Evolutionary conservation across 345 rosid genomes (phyloP), one percentile per base, ranked within the genome.

Genomic region (Lagerstroemia speciosa): DNA sequence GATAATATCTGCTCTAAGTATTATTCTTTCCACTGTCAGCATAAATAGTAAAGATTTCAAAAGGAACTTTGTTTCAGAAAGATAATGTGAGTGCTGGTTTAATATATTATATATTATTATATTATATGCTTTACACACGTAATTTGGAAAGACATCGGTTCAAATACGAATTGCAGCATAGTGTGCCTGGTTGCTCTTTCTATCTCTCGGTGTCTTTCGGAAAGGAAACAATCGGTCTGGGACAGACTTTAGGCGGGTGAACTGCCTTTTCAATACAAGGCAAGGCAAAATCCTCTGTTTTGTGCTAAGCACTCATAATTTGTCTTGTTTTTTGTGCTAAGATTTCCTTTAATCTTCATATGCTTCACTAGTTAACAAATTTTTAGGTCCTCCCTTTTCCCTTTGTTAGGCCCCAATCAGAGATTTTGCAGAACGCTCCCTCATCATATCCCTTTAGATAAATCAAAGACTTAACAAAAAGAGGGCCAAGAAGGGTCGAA

Each of bases 311-410:
- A 43, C 73, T 45, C 30, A 27, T 66, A 70, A 65, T 77, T 78
- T 81, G 83, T 83, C 86, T 83, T 77, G 76, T 81, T 87, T 82
- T 87, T 75, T 72, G 86, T 83, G 87, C 79, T 65, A 53, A 65
- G 76, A 71, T 15, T 9, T 11, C 12, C 32, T 71, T 67, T 77
- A 36, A 70, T 55, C 61, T 66, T 41, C 62, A 62, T 30, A 70
- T 62, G 74, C 72, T 68, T 46, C 64, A 57, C 65, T 69, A 55
- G 61, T 52, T 41, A 34, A 58, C 76, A 77, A 58, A 65, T 33
- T 64, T n/a, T 65, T 52, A 37, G 37, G 73, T 62, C 31, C 40
- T 82, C 81, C 69, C 67, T 70, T 65, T 2, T 22, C 73, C 78
- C 83, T 73, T 4, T 77, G 81, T 20, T 66, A 52, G 63, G 11